phyloP scores from a whole-genome alignment of 345 rosid species.

The Euphorbia lathyris region DNA sequence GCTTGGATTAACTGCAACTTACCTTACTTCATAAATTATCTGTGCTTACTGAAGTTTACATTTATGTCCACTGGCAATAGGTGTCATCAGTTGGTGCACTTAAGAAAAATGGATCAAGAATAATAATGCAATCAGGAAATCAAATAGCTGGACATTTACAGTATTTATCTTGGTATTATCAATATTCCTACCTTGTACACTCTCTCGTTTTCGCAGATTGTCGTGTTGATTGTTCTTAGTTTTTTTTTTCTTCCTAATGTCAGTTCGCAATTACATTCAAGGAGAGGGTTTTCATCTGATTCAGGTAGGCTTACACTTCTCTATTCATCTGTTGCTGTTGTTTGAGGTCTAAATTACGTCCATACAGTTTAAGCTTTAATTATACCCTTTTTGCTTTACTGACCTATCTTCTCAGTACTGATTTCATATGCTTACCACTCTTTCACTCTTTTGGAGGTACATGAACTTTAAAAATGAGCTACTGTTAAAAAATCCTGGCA shows the following conservation, averaged over 20 bases:
- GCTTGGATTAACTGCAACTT: not conserved
- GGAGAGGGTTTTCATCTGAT: constrained; percentile 70
- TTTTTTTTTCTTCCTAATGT: constrained; percentile 15
- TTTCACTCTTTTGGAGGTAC: not conserved
- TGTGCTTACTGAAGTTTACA: not conserved
- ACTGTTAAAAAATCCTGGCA: not conserved
- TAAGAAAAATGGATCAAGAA: constrained; percentile 35
- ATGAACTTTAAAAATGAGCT: not conserved
- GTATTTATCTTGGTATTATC: constrained; percentile 36
- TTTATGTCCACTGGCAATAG: constrained; percentile 30
- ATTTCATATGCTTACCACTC: not conserved
- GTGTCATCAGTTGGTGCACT: constrained; percentile 31
- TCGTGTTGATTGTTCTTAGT: not conserved
- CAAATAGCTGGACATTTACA: constrained; percentile 31
- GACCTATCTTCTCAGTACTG: not conserved
- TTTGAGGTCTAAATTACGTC: not conserved
- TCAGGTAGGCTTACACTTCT: constrained; percentile 46
- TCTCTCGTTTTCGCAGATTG: not conserved
- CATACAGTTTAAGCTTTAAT: not conserved
- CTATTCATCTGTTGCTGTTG: not conserved
- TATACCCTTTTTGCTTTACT: not conserved
- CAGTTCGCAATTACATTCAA: constrained; percentile 50
- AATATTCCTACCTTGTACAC: not conserved
- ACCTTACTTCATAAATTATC: not conserved
- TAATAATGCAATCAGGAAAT: constrained; percentile 34